Base-by-base conservation (phyloP, 2,329 filamentous ascomycete species). In the Colletotrichum paranaense region DNA sequence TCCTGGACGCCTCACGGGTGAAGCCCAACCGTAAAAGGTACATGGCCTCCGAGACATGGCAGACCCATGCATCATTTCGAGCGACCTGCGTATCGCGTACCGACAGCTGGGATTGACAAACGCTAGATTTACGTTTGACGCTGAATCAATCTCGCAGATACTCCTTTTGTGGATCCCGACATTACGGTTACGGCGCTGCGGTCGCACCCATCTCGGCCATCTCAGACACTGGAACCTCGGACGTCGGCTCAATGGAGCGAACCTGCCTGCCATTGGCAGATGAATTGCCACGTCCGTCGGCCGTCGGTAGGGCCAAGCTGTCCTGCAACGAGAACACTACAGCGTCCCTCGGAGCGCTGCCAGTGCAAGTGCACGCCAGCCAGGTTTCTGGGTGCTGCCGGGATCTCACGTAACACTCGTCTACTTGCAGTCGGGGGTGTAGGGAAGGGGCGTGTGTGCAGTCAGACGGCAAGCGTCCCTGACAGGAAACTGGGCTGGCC, bases 121-220 rank as follows among this genome's bases (percentile, higher is more conserved):
- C 67, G 67, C 70, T 60, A 73, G 60, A 70, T 73, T 71, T 57
- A 52, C 56, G 67, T 73, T 73, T 62, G 62, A 62, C 56, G 56
- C 62, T 71, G 71, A 56, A 62, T 58, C 71, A 73, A 73, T 73
- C 71, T 73, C 60, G 67, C 67, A 73, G 71, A 66, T 62, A 49
- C 28, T 52, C 58, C 42, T 74, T 68, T 74, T 72, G 68, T 68
- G 72, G 72, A 38, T 35, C 52, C 62, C 32, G 26, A 32, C 49
- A 62, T 60, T 62, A 70, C 55, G 35, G 53, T 60, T 30, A 59
- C 64, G 52, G 53, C 52, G 49, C 49, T 19, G 49, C 56, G 62
- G 66, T 68, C 22, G 42, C 60, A 62, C 59, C 60, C 56, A 57
- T 73, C 66, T 72, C 58, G 65, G 68, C 62, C 56, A 58, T 68